Evolutionary conservation across 1,284 basidiomycete species (phyloP).

Genomic region (Rhodofomes roseus): DNA sequence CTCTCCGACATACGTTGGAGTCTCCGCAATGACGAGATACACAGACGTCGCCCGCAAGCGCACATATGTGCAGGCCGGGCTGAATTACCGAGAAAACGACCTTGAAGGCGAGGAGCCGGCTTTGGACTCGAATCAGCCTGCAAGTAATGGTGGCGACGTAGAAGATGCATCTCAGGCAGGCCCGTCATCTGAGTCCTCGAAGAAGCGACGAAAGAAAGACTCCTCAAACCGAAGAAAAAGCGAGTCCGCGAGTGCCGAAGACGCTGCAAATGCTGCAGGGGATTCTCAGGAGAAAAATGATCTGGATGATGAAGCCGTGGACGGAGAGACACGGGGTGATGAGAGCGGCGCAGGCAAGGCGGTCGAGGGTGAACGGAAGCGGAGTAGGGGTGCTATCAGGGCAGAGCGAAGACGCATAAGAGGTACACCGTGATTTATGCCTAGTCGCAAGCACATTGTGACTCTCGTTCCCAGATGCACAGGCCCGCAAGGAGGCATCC

Average conservation of each 20-base stretch:
- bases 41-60: constrained; percentile 71
- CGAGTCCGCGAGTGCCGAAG: not conserved
- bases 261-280: not conserved
- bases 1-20: too few relatives aligned
- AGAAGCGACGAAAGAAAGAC: not conserved
- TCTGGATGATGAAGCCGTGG: too few relatives aligned
- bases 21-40: constrained; percentile 58
- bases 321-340: not conserved
- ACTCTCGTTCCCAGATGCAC: constrained; percentile 10
- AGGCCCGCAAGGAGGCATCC: constrained; percentile 26
- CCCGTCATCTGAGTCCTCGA: constrained; percentile 12
- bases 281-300: not conserved
- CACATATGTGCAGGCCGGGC: constrained; percentile 64
- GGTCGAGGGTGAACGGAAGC: not conserved
- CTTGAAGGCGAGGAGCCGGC: not conserved
- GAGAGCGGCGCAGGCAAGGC: not conserved
- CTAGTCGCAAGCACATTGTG: constrained; percentile 17
- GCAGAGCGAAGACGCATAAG: not conserved
- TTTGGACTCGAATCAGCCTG: not conserved
- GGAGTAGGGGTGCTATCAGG: not conserved
- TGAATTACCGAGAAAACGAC: constrained; percentile 29
- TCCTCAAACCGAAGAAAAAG: not conserved
- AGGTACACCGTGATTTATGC: not conserved
- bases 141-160: not conserved
- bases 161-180: not conserved